Conservation (phyloP, 2,329 filamentous ascomycete genomes). For the Aureobasidium leucospermi region DNA sequence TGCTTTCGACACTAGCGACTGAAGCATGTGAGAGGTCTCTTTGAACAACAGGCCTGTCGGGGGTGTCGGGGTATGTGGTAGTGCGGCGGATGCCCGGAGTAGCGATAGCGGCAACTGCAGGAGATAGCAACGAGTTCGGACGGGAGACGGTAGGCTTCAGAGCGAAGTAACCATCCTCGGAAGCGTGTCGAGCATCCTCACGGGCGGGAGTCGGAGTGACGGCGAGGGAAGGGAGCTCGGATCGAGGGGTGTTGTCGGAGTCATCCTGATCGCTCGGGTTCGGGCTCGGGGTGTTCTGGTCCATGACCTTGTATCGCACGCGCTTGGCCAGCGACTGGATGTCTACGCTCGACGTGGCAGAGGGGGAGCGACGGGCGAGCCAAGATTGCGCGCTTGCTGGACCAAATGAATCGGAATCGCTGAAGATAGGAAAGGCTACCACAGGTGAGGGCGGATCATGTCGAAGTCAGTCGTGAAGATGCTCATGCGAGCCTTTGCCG, state of each 20-base stretch:
- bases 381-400: conserved; percentile 8
- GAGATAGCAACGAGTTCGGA: not conserved
- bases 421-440: conserved; percentile 1
- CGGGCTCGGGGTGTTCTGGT: not conserved
- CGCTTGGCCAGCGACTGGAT: conserved; percentile 11
- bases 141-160: conserved; percentile 8
- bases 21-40: conserved; percentile 36
- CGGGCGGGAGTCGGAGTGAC: conserved; percentile 16
- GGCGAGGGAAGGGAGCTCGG: conserved; percentile 31
- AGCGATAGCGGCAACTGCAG: not conserved
- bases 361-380: not conserved
- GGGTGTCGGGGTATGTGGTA: conserved; percentile 10
- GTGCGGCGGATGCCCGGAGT: not conserved
- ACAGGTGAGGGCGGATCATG: conserved; percentile 12
- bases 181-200: conserved; percentile 14
- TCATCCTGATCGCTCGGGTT: conserved; percentile 16
- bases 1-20: conserved; percentile 34
- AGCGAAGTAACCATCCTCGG: conserved; percentile 20
- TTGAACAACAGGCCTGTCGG: conserved; percentile 29
- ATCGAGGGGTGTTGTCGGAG: conserved; percentile 33
- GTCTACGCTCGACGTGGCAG: not conserved
- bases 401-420: not conserved
- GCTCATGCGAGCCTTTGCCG: conserved; percentile 5
- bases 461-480: conserved; percentile 11
- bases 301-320: conserved; percentile 11